Base-by-base conservation (phyloP, 352 stramenopile genomes). In the Pythium diclinum region DNA sequence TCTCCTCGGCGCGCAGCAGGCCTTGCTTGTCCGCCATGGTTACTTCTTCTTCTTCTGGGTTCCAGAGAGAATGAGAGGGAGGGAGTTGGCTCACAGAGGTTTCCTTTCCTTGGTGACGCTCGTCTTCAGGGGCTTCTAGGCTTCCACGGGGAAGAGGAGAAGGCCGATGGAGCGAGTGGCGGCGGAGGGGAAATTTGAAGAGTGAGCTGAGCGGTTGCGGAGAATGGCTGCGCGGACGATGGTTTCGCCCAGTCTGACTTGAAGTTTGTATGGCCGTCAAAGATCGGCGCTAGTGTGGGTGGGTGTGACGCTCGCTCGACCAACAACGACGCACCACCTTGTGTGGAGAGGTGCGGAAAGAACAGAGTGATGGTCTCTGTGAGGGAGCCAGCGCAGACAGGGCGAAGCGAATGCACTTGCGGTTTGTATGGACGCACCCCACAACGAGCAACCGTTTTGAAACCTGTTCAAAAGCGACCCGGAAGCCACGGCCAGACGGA, bases 1-100 rank as follows among this genome's bases (percentile, higher is more conserved):
- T 56, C 21, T 75, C 76, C 38, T 46, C 38, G 10, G 38, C 38
- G 38, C 38, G 38, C 32, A 84, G 56, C 21, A 85, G 66, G 25
- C 47, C 68, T 21, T 55, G 61, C 58, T 75, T 78, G 68, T 74
- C 55, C 46, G 63, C 32, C 69, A 76, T 76, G 23, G 58, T 63
- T 13, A 13, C 7, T 38, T 9, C 33, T 36, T 36, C 32, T 36
- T 36, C 32, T 38, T 38, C 33, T 9, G 33, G 33, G 8, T 38
- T 38, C 33, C 14, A 46, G 38, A 46, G 38, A 46, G 38, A 59
- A 16, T 14, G 17, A 25, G 19, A 59, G 32, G 30, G 54, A 51
- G 8, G 28, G 36, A 38, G 25, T 16, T 6, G 32, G 38, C 38
- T 46, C 38, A 46, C 38, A 46, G 38, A 46, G 38, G 38, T 46